Conservation (phyloP, 2,329 filamentous ascomycete species). For the Diaporthe helianthi region DNA sequence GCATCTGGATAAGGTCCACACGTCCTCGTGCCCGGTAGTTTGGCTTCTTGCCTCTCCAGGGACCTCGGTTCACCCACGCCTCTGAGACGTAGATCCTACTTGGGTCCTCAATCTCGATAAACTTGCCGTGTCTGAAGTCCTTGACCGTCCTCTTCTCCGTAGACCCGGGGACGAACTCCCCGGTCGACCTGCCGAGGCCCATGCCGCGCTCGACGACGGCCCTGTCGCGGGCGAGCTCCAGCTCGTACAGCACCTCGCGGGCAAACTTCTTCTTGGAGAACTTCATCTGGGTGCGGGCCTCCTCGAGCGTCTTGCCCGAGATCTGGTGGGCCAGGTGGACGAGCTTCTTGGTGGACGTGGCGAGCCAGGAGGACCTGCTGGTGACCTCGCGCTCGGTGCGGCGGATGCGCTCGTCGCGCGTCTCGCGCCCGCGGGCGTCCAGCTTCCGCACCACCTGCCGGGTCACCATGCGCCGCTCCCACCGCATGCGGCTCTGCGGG, state of each 20-base stretch:
- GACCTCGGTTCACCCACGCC: slow-evolving; percentile 87
- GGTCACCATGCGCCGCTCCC: slow-evolving; percentile 85
- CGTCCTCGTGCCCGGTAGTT: slow-evolving; percentile 81
- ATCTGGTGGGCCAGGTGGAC: slow-evolving; percentile 87
- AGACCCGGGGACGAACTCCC: slow-evolving; percentile 42
- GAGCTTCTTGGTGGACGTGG: slow-evolving; percentile 92
- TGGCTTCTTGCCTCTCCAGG: slow-evolving; percentile 60
- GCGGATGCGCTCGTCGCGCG: slow-evolving; percentile 70
- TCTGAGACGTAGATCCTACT: slow-evolving; percentile 90
- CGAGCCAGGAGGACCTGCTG: slow-evolving; percentile 73
- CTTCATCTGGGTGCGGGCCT: slow-evolving; percentile 92
- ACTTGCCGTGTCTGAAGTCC: slow-evolving; percentile 77
- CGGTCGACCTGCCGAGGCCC: slow-evolving; percentile 67
- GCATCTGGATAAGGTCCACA: slow-evolving; percentile 71
- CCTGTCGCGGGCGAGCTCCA: slow-evolving; percentile 81
- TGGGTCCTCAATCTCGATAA: slow-evolving; percentile 73
- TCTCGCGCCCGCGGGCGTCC: slow-evolving; percentile 59
- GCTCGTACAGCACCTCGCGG: slow-evolving; percentile 76
- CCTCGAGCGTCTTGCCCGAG: slow-evolving; percentile 89
- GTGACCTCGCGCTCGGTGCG: slow-evolving; percentile 64
- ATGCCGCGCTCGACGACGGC: slow-evolving; percentile 84
- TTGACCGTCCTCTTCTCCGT: slow-evolving; percentile 70
- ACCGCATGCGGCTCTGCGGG: slow-evolving; percentile 73
- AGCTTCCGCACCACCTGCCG: slow-evolving; percentile 74
- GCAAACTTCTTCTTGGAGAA: slow-evolving; percentile 95